Percentiles rank a stretch among this genome's conserved stretches.
Conservation (phyloP, 306 rosid genomes). For the Chamaecrista fasciculata region DNA sequence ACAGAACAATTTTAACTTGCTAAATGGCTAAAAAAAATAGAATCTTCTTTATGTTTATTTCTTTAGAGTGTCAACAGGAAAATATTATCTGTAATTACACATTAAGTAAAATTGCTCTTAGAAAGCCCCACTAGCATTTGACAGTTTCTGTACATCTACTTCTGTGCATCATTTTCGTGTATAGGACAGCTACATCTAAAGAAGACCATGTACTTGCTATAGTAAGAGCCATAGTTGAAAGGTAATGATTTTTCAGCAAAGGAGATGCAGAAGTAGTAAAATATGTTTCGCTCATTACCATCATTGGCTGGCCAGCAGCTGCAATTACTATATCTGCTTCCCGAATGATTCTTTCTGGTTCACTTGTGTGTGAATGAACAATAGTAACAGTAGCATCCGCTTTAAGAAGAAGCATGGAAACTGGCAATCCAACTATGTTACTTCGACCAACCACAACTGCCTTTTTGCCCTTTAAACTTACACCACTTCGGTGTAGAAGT, state of each 20-base stretch:
- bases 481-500: conserved; percentile 75
- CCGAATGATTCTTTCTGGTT: conserved; percentile 61
- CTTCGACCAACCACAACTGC: conserved; percentile 96
- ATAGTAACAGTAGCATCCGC: conserved; percentile 82
- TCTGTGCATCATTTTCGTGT: background rate
- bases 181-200: too few species aligned
- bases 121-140: conserved; percentile 8
- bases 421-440: conserved; percentile 91
- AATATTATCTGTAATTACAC: background rate
- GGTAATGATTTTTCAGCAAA: background rate
- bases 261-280: conserved; percentile 11
- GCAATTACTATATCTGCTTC: conserved; percentile 91
- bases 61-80: background rate
- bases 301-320: conserved; percentile 87
- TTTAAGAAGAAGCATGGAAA: conserved; percentile 80
- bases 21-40: background rate
- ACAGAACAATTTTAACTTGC: background rate
- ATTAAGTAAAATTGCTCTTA: background rate
- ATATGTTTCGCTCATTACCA: conserved; percentile 47
- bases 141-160: background rate
- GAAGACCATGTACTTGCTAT: conserved; percentile 4
- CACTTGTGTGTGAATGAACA: conserved; percentile 68
- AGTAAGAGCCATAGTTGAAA: conserved; percentile 5
- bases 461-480: conserved; percentile 68
- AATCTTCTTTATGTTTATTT: background rate